Percentiles rank a stretch among this genome's conserved stretches.
These are phyloP conservation scores for Ilex asprella DNA, from an alignment of 257 asterid species.

Conservation along the genomic window DNA sequence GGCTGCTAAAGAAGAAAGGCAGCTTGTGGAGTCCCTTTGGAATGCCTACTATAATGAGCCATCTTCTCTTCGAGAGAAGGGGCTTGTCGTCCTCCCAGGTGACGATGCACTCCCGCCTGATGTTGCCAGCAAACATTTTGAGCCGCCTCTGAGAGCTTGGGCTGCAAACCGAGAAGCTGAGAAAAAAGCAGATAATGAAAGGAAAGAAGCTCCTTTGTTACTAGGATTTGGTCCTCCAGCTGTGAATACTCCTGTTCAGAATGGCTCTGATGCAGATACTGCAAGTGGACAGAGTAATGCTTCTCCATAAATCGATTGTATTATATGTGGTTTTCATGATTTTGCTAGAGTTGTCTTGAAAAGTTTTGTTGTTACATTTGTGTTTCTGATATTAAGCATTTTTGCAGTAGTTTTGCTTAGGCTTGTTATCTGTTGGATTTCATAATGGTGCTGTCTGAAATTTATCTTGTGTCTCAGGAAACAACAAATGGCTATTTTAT, in stretches of 20 bases:
- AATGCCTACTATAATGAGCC: constrained; percentile 50
- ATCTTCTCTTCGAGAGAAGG: constrained; percentile 66
- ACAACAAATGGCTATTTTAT: too few species aligned
- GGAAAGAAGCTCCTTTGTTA: constrained; percentile 51
- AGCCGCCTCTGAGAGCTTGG: constrained; percentile 78
- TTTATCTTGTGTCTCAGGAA: too few species aligned
- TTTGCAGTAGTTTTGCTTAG: too few species aligned
- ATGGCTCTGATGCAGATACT: constrained; percentile 2
- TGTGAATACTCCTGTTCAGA: neutral
- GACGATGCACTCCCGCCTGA: constrained; percentile 87
- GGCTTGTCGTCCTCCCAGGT: constrained; percentile 64
- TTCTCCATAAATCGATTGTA: neutral
- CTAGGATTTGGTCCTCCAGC: constrained; percentile 44
- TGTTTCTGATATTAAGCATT: too few species aligned
- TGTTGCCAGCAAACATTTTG: constrained; percentile 69
- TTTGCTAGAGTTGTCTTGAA: too few species aligned
- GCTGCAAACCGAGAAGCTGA: constrained; percentile 49
- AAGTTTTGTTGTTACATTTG: too few species aligned
- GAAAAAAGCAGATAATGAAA: constrained; percentile 24
- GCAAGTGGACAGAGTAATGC: constrained; percentile 10
- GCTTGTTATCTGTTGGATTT: too few species aligned
- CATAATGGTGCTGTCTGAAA: too few species aligned
- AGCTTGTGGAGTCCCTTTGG: constrained; percentile 83
- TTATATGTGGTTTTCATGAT: too few species aligned
- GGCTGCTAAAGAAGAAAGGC: constrained; percentile 76